Base-by-base conservation (phyloP, 2,329 filamentous ascomycete genomes). In the Allantophomopsis cytisporea region DNA sequence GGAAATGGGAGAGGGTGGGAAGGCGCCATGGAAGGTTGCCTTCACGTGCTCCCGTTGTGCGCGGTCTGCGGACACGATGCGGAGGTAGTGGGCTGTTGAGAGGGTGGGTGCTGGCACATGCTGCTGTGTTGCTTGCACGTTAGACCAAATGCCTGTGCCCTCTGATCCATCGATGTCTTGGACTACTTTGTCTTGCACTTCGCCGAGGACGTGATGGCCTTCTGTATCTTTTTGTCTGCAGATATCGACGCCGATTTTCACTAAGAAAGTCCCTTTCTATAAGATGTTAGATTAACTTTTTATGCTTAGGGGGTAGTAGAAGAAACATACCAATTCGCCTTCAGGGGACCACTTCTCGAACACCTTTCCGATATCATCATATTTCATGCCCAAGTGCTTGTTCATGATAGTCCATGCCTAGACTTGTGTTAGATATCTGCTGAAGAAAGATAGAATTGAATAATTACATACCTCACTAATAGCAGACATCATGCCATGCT, bases 101-200 rank as follows among this genome's bases (percentile, higher is more conserved):
- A 84, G 64, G 0, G 77, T 82, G 0, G 79, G 73, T 0, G 72
- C 68, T 0, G 80, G 69, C 3, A 82, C 64, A 48, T 84, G 80
- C 3, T 74, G 62, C 4, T 62, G 55, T 6, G 78, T 68, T 0
- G 74, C 71, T 51, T 83, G 71, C 46, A 68, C 69, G 45, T 76
- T 70, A 5, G 71, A 70, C 79, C 76, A 83, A 36, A 73, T 66
- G 0, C 76, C 73, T 0, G 79, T 84, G 0, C 79, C 77, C 53
- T 83, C 79, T 32, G 73, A 71, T 38, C 71, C 66, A 23, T 77
- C 74, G 15, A 73, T 69, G 46, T 83, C 78, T 55, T 84, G 78
- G 0, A 83, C 77, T 1, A 84, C 78, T 51, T 82, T 82, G 55
- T 83, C 80, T 39, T 76, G 66, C 2, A 83, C 69, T 15, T 72